phyloP scores from a whole-genome alignment of 306 rosid genomes.

The Coriaria nepalensis region DNA sequence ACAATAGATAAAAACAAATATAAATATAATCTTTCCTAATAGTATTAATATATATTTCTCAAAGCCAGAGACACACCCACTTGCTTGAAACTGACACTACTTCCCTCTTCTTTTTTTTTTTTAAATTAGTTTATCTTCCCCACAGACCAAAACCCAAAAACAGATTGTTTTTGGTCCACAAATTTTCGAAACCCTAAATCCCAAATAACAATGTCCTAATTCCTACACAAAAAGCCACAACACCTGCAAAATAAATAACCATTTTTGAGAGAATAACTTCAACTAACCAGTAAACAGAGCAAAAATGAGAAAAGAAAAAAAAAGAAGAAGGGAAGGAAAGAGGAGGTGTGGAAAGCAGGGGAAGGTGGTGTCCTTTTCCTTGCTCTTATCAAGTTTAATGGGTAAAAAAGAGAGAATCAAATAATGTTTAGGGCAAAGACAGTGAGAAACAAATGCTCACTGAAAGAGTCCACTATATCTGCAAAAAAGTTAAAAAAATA shows the following conservation, averaged over 20 bases:
- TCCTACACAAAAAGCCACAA: slow-evolving; percentile 3
- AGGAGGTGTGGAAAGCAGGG: too few species aligned
- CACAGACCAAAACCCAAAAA: slow-evolving; percentile 5
- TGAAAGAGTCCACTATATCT: slow-evolving; percentile 16
- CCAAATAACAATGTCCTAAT: slow-evolving; percentile 2
- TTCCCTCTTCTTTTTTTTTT: slow-evolving; percentile 28
- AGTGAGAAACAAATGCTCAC: too few species aligned
- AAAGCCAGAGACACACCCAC: slow-evolving; percentile 49
- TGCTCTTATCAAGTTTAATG: too few species aligned
- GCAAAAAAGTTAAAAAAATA: slow-evolving; percentile 28
- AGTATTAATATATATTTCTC: slow-evolving; percentile 19
- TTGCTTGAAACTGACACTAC: slow-evolving; percentile 70
- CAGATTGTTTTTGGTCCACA: slow-evolving; percentile 9
- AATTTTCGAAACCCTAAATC: slow-evolving; percentile 13
- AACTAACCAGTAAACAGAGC: background rate
- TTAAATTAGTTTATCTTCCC: slow-evolving; percentile 20
- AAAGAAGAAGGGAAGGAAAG: too few species aligned
- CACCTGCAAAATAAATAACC: slow-evolving; percentile 16
- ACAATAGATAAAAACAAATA: too few species aligned
- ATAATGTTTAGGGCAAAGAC: too few species aligned
- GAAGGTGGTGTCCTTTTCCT: too few species aligned
- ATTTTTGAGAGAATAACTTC: slow-evolving; percentile 2
- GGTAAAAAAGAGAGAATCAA: too few species aligned
- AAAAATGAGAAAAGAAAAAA: too few species aligned
- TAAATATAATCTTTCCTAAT: slow-evolving; percentile 26